These are phyloP conservation scores for Serendipita sp. DNA, from an alignment of 768 basidiomycete species.

Conservation along the genomic window DNA sequence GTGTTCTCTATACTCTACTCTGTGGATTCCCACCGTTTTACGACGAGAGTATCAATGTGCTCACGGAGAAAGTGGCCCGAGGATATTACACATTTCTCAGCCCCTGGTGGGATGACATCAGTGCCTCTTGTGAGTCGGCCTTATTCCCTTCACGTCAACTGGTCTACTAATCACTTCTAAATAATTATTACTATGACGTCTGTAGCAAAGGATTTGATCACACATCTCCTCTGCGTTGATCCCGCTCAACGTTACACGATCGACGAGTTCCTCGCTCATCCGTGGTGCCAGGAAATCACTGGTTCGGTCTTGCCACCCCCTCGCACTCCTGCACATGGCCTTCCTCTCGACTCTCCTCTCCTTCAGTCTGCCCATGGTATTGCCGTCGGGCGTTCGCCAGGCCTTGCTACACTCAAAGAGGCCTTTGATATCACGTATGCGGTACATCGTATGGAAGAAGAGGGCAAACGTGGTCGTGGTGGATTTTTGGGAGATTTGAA, in stretches of 20 bases:
- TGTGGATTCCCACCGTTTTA: slow-evolving; percentile 98
- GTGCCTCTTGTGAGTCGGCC: slow-evolving; percentile 40
- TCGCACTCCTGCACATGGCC: slow-evolving; percentile 19
- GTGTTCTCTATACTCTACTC: slow-evolving; percentile 94
- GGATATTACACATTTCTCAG: slow-evolving; percentile 97
- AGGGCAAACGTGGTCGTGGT: slow-evolving; percentile 73
- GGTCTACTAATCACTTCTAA: slow-evolving; percentile 8
- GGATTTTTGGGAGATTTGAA: slow-evolving; percentile 77
- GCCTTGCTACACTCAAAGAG: slow-evolving; percentile 83
- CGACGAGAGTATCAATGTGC: slow-evolving; percentile 93
- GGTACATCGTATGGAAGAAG: slow-evolving; percentile 98
- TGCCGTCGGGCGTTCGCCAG: slow-evolving; percentile 75
- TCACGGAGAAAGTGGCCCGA: slow-evolving; percentile 94
- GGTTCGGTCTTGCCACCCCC: slow-evolving; percentile 41
- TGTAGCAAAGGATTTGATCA: slow-evolving; percentile 85
- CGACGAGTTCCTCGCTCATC: slow-evolving; percentile 91
- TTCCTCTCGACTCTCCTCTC: slow-evolving; percentile 76
- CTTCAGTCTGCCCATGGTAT: slow-evolving; percentile 28
- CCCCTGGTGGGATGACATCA: slow-evolving; percentile 99
- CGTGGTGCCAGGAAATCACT: slow-evolving; percentile 72
- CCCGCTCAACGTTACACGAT: slow-evolving; percentile 92
- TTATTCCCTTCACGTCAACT: background rate
- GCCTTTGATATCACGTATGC: slow-evolving; percentile 98
- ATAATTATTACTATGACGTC: slow-evolving; percentile 3
- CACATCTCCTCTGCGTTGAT: slow-evolving; percentile 87